Evolutionary conservation across 805 yeast species (phyloP).

Genomic region (Saturnispora galanensis): DNA sequence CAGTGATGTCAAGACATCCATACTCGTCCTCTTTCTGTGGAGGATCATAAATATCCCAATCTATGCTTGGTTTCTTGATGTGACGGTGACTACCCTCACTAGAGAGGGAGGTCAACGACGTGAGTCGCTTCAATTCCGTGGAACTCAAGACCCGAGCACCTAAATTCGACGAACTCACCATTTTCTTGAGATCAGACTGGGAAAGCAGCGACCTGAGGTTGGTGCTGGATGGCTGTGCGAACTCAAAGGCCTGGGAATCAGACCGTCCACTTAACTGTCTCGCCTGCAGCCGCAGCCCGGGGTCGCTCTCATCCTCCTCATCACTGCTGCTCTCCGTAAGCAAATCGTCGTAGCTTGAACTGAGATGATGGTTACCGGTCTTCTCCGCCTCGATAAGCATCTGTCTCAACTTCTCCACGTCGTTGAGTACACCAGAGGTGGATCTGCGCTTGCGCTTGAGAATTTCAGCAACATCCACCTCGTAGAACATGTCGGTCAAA

Average conservation of each 20-base stretch:
- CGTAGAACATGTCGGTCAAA: slow-evolving; percentile 26
- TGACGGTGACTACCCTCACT: slow-evolving; percentile 10
- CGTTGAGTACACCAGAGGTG: slow-evolving; percentile 16
- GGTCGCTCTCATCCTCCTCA: slow-evolving; percentile 6
- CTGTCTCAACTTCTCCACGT: slow-evolving; percentile 13
- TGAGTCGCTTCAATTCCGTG: slow-evolving; percentile 7
- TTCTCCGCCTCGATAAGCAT: slow-evolving; percentile 6
- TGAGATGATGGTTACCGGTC: slow-evolving; percentile 6
- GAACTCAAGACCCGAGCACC: slow-evolving; percentile 4
- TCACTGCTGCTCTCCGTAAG: slow-evolving; percentile 12
- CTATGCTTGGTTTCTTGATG: slow-evolving; percentile 14
- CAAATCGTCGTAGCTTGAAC: slow-evolving; percentile 13
- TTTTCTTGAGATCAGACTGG: slow-evolving; percentile 1
- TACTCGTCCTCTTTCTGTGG: slow-evolving; percentile 1
- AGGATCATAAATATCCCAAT: slow-evolving; percentile 14
- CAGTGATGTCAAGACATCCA: slow-evolving; percentile 1
- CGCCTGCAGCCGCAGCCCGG: slow-evolving; percentile 2
- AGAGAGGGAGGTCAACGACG: slow-evolving; percentile 9
- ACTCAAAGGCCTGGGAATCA: slow-evolving; percentile 27
- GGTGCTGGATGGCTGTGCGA: slow-evolving; percentile 7
- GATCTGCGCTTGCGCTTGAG: slow-evolving; percentile 27
- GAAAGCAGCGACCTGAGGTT: slow-evolving; percentile 4
- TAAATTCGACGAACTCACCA: slow-evolving; percentile 2
- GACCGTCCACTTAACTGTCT: slow-evolving; percentile 17
- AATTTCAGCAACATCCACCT: slow-evolving; percentile 30